Base-by-base conservation (phyloP, 148 eudicot species). In the Nepenthes mirabilis region DNA sequence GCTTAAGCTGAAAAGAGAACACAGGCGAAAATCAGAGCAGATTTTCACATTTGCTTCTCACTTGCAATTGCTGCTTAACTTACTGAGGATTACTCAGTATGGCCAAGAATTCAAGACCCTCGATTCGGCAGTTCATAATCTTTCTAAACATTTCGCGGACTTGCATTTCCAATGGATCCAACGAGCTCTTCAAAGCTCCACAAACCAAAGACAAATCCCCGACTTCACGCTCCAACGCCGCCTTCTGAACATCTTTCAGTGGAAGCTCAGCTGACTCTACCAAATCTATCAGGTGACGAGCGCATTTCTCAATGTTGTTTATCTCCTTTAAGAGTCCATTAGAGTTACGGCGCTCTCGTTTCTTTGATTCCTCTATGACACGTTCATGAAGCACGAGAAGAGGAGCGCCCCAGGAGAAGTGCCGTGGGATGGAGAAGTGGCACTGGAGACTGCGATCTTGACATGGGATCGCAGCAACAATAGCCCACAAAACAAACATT, bases 401-500 rank as follows among this genome's bases (percentile, higher is more conserved):
- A 14, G 91, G 77, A 48, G 72, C 47, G 11, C 79, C 70, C 91
- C 91, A 82, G 1, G 77, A 57, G 58, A 75, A 82, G 2, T 82
- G 82, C 55, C 77, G 67, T 0, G 85, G 88, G 60, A 82, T 64
- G 1, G 88, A 51, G 34, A 82, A 82, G 52, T 78, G 71, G 51
- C 77, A 67, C 32, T 77, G 85, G 65, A 80, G 64, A 47, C 81
- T 61, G 11, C 87, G 74, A 56, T 85, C 88, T 61, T 85, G 91
- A 69, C 91, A 85, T 1, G 91, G 91, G 60, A 85, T 72, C 2
- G 87, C 80, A 36, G 85, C 91, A 14, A 85, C 87, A n/a, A 85
- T 77, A 34, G 60, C 71, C 91, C 87, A 85, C 60, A 78, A 55
- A 2, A 80, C 85, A 61, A 82, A 78, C 82, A 75, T 65, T 12